Base-by-base conservation (phyloP, 176 grass and related monocot genomes). In the Carex pumila region DNA sequence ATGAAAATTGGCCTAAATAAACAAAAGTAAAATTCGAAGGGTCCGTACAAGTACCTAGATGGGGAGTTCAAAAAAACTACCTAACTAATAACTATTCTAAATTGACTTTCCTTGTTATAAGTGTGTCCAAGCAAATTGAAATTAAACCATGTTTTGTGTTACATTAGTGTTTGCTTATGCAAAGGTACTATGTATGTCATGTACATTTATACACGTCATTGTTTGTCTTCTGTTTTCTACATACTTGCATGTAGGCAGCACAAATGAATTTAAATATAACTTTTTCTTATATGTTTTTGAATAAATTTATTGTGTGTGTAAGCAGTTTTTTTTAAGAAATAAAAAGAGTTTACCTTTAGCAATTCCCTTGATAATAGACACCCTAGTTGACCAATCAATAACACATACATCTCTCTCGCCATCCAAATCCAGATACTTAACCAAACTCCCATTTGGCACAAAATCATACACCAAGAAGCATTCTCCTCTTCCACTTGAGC, bases 401-500 rank as follows among this genome's bases (percentile, higher is more conserved):
- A 95, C 88, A 18, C 37, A 74, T 8, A 41, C 43, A 71, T 66
- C 19, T 36, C 81, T 47, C 31, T 56, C 15, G 7, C 7, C 71
- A 52, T 87, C 83, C 59, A 89, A 31, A 83, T 95, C 96, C 82
- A 98, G 53, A 89, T 90, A 92, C 71, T 71, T 87, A 7, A 86
- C 88, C 65, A 98, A 75, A 76, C 88, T 93, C 4, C 93, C 96
- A 61, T 98, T 98, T 3, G 86, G 91, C 79, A 93, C 91, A 49
- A 93, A 93, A 85, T 98, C 89, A 71, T 95, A 94, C 25, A 98
- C 87, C 25, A 98, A 90, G 79, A 95, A 98, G 88, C 96, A 98
- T 78, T 95, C 92, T 13, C 93, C 95, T 39, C 93, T 88, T 37
- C 90, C 96, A 69, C 83, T 83, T 47, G 96, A 98, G 85, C 89